Evolutionary conservation across 2,329 filamentous ascomycete species (phyloP).

Genomic region (Clarireedia homoeocarpa): DNA sequence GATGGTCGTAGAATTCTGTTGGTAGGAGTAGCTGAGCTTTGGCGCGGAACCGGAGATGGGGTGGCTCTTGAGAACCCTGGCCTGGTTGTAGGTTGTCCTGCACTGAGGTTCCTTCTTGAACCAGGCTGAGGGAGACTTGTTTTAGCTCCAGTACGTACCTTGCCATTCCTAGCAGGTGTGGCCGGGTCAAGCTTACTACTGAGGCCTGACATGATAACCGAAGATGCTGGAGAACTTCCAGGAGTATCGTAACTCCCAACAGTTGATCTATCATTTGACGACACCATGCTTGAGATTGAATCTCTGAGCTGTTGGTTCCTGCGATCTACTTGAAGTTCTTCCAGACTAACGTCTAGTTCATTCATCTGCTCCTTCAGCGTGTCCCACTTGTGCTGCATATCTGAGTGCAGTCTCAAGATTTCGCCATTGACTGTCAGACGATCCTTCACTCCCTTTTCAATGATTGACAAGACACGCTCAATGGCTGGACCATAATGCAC

Average conservation of each 20-base stretch:
- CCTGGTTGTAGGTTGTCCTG: conserved; percentile 31
- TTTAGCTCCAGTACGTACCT: conserved; percentile 22
- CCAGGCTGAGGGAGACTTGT: conserved; percentile 35
- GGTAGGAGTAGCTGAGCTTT: conserved; percentile 45
- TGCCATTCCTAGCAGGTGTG: conserved; percentile 27
- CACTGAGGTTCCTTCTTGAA: conserved; percentile 38
- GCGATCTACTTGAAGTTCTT: conserved; percentile 58
- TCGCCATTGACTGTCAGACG: conserved; percentile 96
- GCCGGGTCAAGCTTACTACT: conserved; percentile 31
- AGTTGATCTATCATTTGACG: conserved; percentile 37
- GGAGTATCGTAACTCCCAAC: conserved; percentile 41
- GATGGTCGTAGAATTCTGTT: conserved; percentile 38
- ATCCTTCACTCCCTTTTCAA: conserved; percentile 91
- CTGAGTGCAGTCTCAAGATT: conserved; percentile 75
- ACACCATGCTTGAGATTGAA: conserved; percentile 82
- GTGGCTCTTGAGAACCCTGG: conserved; percentile 34
- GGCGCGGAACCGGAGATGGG: conserved; percentile 30
- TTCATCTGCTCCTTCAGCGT: conserved; percentile 67
- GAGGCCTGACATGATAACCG: conserved; percentile 47
- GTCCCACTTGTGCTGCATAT: conserved; percentile 78
- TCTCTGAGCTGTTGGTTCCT: conserved; percentile 74
- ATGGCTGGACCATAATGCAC: conserved; percentile 90
- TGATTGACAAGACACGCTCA: conserved; percentile 82
- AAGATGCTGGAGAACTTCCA: conserved; percentile 57
- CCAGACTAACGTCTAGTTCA: conserved; percentile 67